Percentiles rank a stretch among this genome's conserved stretches.
These are phyloP conservation scores for Plectranthus barbatus DNA, from an alignment of 257 asterid genomes.

Conservation along the genomic window DNA sequence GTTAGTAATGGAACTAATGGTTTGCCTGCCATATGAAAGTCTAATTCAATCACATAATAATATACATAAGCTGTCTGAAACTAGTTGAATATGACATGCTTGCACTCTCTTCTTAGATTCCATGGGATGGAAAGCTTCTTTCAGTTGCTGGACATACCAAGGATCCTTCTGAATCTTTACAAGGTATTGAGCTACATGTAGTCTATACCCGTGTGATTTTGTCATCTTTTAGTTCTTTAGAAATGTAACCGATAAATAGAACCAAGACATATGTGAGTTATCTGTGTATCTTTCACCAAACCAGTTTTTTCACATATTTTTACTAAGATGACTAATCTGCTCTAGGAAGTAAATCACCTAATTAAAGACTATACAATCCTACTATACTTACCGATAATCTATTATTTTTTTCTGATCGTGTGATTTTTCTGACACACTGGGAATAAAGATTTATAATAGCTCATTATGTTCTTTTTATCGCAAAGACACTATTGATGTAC, in stretches of 20 bases:
- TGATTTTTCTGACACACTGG: conserved; percentile 9
- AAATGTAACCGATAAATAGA: no score
- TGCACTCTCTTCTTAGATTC: conserved; percentile 44
- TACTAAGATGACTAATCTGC: no score
- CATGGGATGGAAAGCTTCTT: conserved; percentile 94
- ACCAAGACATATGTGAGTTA: no score
- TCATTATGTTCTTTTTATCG: conserved; percentile 3
- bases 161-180: conserved; percentile 75
- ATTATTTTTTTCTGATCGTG: neutral
- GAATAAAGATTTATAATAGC: conserved; percentile 4
- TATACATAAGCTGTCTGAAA: neutral
- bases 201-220: neutral
- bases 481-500: conserved; percentile 5
- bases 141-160: conserved; percentile 89
- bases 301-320: no score
- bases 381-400: no score
- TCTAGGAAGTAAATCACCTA: no score
- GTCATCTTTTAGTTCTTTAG: conserved; percentile 5
- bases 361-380: no score
- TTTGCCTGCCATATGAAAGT: conserved; percentile 13
- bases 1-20: conserved; percentile 40
- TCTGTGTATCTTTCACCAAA: no score
- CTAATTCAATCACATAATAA: neutral
- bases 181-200: conserved; percentile 42
- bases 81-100: conserved; percentile 9